These are phyloP conservation scores for Tolypocladium inflatum DNA, from an alignment of 2,329 filamentous ascomycete genomes.

Conservation along the genomic window DNA sequence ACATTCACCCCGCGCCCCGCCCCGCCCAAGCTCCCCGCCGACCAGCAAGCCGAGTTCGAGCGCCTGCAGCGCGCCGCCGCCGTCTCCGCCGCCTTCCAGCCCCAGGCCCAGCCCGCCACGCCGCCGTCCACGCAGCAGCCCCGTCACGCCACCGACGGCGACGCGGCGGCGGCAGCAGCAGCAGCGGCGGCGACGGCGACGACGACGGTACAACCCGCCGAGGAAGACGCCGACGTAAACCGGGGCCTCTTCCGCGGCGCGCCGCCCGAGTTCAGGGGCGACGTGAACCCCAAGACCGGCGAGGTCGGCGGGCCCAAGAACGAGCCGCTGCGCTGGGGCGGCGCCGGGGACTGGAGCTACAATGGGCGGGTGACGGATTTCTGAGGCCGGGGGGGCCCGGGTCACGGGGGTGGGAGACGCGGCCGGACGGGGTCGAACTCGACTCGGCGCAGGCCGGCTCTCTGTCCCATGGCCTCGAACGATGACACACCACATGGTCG, in stretches of 20 bases:
- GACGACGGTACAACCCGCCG: neutral
- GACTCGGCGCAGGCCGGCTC: neutral
- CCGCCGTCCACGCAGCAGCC: slow-evolving; percentile 13
- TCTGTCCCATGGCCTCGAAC: neutral
- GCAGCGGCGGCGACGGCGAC: neutral
- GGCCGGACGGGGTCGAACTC: neutral
- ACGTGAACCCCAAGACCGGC: slow-evolving; percentile 85
- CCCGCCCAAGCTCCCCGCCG: slow-evolving; percentile 77
- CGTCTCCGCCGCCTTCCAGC: slow-evolving; percentile 32
- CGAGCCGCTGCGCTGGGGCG: slow-evolving; percentile 84
- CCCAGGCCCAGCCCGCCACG: slow-evolving; percentile 11
- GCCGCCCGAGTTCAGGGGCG: slow-evolving; percentile 85
- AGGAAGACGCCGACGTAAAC: slow-evolving; percentile 39
- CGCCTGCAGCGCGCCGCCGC: slow-evolving; percentile 60
- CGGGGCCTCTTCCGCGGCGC: slow-evolving; percentile 63
- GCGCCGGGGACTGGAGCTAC: slow-evolving; percentile 73
- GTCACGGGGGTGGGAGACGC: neutral
- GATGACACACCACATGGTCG: neutral
- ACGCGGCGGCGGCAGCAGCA: too few species aligned
- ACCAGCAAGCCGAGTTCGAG: slow-evolving; percentile 87
- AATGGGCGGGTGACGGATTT: slow-evolving; percentile 96
- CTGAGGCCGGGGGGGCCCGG: too few species aligned
- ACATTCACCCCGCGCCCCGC: slow-evolving; percentile 49
- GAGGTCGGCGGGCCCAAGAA: slow-evolving; percentile 97
- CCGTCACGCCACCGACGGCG: slow-evolving; percentile 9